These are phyloP conservation scores for Rutstroemia sp. DNA, from an alignment of 2,329 filamentous ascomycete genomes.

Conservation along the genomic window DNA sequence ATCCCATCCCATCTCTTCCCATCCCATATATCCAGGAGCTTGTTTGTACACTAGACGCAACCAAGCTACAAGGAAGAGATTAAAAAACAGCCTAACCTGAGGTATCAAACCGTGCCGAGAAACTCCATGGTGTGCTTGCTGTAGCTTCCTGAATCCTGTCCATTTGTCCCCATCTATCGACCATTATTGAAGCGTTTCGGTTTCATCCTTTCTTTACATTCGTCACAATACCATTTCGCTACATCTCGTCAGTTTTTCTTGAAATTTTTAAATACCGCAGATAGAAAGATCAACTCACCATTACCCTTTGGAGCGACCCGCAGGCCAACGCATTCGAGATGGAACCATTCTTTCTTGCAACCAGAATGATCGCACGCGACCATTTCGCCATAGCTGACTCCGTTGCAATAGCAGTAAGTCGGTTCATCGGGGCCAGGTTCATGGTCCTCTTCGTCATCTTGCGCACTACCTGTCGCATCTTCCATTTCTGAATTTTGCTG, in stretches of 20 bases:
- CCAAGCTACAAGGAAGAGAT: neutral
- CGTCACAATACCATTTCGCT: constrained; percentile 30
- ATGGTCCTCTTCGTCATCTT: constrained; percentile 46
- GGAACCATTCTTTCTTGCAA: constrained; percentile 75
- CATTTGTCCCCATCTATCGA: constrained; percentile 11
- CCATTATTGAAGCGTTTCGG: constrained; percentile 22
- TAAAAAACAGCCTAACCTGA: neutral
- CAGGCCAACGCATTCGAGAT: constrained; percentile 72
- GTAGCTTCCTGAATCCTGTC: neutral
- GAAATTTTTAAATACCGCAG: neutral
- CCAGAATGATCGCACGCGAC: constrained; percentile 70
- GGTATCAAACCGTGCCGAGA: constrained; percentile 6
- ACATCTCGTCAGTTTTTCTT: neutral
- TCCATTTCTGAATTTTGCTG: constrained; percentile 36
- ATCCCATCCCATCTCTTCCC: neutral
- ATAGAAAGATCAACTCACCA: constrained; percentile 20
- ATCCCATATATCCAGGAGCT: constrained; percentile 5
- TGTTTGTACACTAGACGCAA: neutral
- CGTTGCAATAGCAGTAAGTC: constrained; percentile 72
- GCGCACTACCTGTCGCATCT: constrained; percentile 37
- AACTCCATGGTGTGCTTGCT: constrained; percentile 4
- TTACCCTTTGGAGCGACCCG: constrained; percentile 66
- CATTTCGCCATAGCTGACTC: constrained; percentile 78
- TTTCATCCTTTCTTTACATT: constrained; percentile 27
- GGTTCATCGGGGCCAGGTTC: constrained; percentile 64